Percentiles rank a stretch among this genome's conserved stretches.
phyloP scores from a whole-genome alignment of 306 rosid species.

The Datisca glomerata region DNA sequence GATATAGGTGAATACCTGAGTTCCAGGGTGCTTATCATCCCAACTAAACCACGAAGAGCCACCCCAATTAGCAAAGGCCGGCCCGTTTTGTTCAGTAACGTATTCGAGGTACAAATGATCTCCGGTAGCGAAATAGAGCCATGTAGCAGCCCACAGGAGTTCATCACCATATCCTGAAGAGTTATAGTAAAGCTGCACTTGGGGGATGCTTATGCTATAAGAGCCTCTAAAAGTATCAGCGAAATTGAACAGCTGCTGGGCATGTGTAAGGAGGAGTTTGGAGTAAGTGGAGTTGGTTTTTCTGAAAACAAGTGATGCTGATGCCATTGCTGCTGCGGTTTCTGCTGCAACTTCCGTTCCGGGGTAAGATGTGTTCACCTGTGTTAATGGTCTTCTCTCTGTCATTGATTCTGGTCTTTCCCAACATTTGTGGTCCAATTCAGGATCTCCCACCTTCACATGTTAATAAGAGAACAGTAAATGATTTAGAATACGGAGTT shows the following conservation, averaged over 20 bases:
- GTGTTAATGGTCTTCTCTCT: constrained; percentile 37
- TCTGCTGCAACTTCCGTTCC: constrained; percentile 77
- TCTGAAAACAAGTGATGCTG: constrained; percentile 58
- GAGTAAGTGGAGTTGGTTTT: constrained; percentile 29
- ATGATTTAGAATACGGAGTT: too few relatives aligned
- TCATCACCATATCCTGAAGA: constrained; percentile 71
- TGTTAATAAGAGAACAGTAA: too few relatives aligned
- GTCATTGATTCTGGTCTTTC: constrained; percentile 52
- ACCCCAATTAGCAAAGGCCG: constrained; percentile 34
- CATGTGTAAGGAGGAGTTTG: constrained; percentile 36
- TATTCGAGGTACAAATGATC: constrained; percentile 38
- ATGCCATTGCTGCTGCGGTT: constrained; percentile 67
- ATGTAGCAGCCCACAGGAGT: constrained; percentile 64
- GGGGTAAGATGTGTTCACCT: constrained; percentile 52
- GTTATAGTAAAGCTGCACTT: constrained; percentile 43
- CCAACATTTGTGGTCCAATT: constrained; percentile 66
- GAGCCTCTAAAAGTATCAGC: constrained; percentile 53
- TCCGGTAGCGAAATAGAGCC: constrained; percentile 62
- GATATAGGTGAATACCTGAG: constrained; percentile 24
- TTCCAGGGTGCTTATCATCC: constrained; percentile 73
- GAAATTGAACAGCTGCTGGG: constrained; percentile 43
- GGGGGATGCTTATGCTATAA: constrained; percentile 57
- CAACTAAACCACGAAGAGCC: constrained; percentile 57
- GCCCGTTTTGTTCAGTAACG: constrained; percentile 36
- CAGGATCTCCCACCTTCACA: constrained; percentile 73